Base-by-base conservation (phyloP, 2,329 filamentous ascomycete species). In the Chaetothyriales sp. region DNA sequence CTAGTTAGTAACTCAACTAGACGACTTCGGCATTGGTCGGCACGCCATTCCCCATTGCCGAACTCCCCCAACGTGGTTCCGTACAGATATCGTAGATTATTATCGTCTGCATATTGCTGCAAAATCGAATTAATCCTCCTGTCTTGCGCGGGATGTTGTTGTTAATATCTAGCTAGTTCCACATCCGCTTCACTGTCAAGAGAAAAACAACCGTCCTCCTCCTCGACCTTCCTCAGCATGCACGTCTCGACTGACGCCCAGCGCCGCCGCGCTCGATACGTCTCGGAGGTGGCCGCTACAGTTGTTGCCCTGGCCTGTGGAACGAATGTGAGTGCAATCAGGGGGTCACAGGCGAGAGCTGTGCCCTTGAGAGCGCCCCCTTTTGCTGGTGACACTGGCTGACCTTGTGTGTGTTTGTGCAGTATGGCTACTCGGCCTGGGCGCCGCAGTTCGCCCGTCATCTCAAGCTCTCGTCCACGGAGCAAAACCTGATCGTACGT, bases 381-480 rank as follows among this genome's bases (percentile, higher is more conserved):
- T 39, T 39, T 15, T 12, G 5, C 10, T 5, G 3, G 9, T 25
- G 3, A 25, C 22, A 3, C 22, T 3, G 22, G 22, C 22, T 25
- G 22, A 25, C 22, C 51, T 57, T 57, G 46, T 55, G 53, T 6
- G 12, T 26, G 10, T 5, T 20, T 25, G 15, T 48, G 47, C 63
- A 95, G 87, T 96, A 98, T 78, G 90, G 89, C 64, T 98, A 95
- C 69, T 95, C 88, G 50, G 90, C 90, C 68, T 98, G 92, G 89
- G 88, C 86, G 12, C 92, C 92, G 18, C 89, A 95, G 68, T 95
- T 95, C 64, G 88, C 89, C 47, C 82, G 93, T 62, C 81, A 79
- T 60, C 74, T 98, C 60, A 81, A 84, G 64, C 78, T 96, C 54
- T 88, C 88, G 12, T 84, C 92, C n/a, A 96, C 90, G 2, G 77